phyloP scores from a whole-genome alignment of 345 rosid genomes.

The Dovyalis caffra region DNA sequence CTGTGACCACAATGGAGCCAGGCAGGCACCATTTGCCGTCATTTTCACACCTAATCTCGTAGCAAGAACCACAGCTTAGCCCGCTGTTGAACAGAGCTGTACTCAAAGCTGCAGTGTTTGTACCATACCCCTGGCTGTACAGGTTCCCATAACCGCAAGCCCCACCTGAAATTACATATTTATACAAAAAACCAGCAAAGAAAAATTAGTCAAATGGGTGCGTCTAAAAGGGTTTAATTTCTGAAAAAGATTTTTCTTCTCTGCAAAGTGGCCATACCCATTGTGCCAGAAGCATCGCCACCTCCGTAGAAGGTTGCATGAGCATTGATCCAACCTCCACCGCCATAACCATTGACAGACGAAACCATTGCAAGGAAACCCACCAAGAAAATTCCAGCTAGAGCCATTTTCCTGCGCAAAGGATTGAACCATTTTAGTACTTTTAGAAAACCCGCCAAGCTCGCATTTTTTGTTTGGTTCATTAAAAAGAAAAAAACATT shows the following conservation, averaged over 20 bases:
- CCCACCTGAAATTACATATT: constrained; percentile 11
- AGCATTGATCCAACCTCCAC: constrained; percentile 21
- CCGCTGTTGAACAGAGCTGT: constrained; percentile 28
- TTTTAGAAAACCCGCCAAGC: background rate
- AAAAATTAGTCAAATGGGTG: background rate
- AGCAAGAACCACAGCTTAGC: constrained; percentile 27
- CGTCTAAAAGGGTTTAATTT: background rate
- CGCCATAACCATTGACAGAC: constrained; percentile 45
- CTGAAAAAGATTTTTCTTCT: background rate
- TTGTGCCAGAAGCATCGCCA: constrained; percentile 34
- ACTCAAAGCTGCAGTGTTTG: constrained; percentile 32
- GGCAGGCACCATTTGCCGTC: constrained; percentile 25
- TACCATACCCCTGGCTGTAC: constrained; percentile 31
- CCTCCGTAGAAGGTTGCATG: constrained; percentile 32
- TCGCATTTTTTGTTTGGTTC: no score
- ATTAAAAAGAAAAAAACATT: background rate
- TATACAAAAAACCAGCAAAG: no score
- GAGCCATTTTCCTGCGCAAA: constrained; percentile 50
- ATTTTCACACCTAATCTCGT: constrained; percentile 18
- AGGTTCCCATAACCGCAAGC: constrained; percentile 31
- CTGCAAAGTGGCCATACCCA: constrained; percentile 16
- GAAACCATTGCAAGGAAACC: constrained; percentile 54
- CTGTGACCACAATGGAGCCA: constrained; percentile 30
- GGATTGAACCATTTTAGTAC: background rate
- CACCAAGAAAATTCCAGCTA: constrained; percentile 33